These are phyloP conservation scores for Aspergillus aculeatinus DNA, from an alignment of 2,329 filamentous ascomycete species.

Conservation along the genomic window DNA sequence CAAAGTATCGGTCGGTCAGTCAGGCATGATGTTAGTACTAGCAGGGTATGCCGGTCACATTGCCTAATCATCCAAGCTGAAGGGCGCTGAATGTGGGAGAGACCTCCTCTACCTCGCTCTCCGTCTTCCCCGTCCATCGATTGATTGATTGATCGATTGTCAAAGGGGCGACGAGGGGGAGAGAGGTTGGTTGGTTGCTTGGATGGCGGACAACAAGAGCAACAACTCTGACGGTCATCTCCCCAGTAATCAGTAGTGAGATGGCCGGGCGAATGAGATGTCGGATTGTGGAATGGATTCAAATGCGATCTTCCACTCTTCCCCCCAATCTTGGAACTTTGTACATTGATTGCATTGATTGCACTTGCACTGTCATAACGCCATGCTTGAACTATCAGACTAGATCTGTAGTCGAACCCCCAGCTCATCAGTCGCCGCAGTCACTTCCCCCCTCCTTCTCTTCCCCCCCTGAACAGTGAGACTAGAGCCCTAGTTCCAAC, in stretches of 20 bases:
- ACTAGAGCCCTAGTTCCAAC: not conserved
- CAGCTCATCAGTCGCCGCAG: no score
- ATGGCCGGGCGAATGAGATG: constrained; percentile 7
- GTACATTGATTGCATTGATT: not conserved
- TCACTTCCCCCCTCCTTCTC: not conserved
- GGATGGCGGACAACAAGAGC: not conserved
- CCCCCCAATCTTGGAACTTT: not conserved
- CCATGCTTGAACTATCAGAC: constrained; percentile 17
- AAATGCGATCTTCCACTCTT: not conserved
- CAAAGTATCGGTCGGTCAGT: no score
- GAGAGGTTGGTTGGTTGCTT: not conserved
- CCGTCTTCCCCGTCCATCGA: no score
- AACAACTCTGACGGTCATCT: no score
- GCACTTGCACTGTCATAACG: constrained; percentile 3
- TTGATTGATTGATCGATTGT: not conserved
- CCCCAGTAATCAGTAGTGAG: constrained; percentile 1
- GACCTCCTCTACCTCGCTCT: not conserved
- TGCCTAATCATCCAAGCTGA: not conserved
- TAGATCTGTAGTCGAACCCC: not conserved
- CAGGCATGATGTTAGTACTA: not conserved
- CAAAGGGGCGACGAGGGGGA: not conserved
- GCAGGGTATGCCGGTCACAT: constrained; percentile 7
- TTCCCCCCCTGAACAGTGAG: not conserved
- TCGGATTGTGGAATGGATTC: constrained; percentile 6
- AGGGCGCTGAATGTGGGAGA: not conserved